Base-by-base conservation (phyloP, 164 flowering plant genomes). In the Vitis amurensis region DNA sequence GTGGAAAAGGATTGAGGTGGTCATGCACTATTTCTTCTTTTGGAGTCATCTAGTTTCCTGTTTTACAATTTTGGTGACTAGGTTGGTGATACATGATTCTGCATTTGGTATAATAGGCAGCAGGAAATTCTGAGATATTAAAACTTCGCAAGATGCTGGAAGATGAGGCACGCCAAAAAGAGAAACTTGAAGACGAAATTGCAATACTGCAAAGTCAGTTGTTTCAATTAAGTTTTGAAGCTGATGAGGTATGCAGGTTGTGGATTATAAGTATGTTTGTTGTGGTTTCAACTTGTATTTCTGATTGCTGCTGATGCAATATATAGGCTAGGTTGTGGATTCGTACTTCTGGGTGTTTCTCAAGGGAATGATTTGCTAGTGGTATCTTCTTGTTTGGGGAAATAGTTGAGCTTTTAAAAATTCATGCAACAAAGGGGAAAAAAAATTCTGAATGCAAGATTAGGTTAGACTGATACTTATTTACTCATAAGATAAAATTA, bases 111-210 rank as follows among this genome's bases (percentile, higher is more conserved):
- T 66, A 27, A 48, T 79, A 95, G 99, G 91, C 83, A 64, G 83
- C 82, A 48, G 88, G 80, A 66, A 89, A 75, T 79, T 76, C 81
- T 30, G 98, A 93, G 75, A 83, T 88, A 55, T 68, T 82, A 69
- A 86, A 82, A 72, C 97, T 93, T 47, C 86, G 79, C 29, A 85
- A 87, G 71, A 73, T 81, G 86, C 81, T 96, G 70, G 97, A 96
- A 80, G 88, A 90, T 74, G 99, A 96, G 79, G 79, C 76, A 67
- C 62, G 55, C 59, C 84, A 86, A 76, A 93, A 87, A 68, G 81
- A 83, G 73, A 93, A 91, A 70, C 97, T 92, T 75, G 94, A 92
- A 81, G 90, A 84, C 72, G 98, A 96, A 69, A 89, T 96, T 62
- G 77, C 88, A 63, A 50, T 73, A 51, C 73, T 96, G 61, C 93